These are phyloP conservation scores for Taiozyma sp. DNA, from an alignment of 1,139 yeast genomes.

Conservation along the genomic window DNA sequence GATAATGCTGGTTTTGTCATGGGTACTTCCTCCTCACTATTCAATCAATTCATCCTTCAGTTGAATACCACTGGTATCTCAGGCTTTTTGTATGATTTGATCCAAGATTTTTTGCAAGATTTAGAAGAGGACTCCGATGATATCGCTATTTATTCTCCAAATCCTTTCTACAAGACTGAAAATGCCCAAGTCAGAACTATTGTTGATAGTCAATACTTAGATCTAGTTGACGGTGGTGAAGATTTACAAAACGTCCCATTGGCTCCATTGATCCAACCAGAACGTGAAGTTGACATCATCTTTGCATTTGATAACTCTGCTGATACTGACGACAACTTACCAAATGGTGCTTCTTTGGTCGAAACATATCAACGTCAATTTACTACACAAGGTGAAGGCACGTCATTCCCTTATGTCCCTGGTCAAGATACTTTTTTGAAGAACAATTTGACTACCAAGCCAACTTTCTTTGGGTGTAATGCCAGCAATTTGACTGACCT, in stretches of 20 bases:
- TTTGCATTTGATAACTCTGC: constrained; percentile 87
- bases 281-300: constrained; percentile 69
- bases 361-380: constrained; percentile 69
- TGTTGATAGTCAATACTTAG: constrained; percentile 40
- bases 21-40: constrained; percentile 77
- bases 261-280: constrained; percentile 65
- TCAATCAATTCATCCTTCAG: constrained; percentile 62
- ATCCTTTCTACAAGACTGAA: constrained; percentile 57
- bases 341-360: constrained; percentile 68
- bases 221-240: constrained; percentile 87
- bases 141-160: constrained; percentile 68
- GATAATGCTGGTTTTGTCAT: constrained; percentile 73
- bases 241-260: constrained; percentile 77
- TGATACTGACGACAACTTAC: constrained; percentile 65
- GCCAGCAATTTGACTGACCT: constrained; percentile 56
- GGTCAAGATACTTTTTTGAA: constrained; percentile 57
- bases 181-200: constrained; percentile 39
- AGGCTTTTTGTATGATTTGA: constrained; percentile 41
- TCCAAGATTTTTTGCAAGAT: constrained; percentile 38
- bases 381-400: constrained; percentile 50
- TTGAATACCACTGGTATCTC: constrained; percentile 49
- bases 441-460: constrained; percentile 50
- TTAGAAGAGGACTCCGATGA: constrained; percentile 50
- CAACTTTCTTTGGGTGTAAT: constrained; percentile 86
- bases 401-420: constrained; percentile 86